Conservation (phyloP, 176 grass and related monocot species). For the Musa schizocarpa region DNA sequence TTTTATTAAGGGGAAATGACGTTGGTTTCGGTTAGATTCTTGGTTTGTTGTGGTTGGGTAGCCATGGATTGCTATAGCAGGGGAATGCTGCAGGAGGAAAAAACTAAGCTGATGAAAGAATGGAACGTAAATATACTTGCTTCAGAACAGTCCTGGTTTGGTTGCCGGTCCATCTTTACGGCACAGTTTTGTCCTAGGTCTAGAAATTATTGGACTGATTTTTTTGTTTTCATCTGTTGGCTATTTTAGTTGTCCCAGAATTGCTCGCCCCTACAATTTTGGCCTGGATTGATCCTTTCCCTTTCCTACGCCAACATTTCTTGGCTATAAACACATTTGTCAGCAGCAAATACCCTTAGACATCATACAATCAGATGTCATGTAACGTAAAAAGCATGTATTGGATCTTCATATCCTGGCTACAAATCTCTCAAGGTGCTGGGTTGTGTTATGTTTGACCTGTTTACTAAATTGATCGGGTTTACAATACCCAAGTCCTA, state of each 20-base stretch:
- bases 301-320: no score
- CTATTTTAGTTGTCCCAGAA: neutral
- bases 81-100: constrained; percentile 63
- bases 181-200: neutral
- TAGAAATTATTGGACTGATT: neutral
- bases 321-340: no score
- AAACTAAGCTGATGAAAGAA: constrained; percentile 95
- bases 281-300: no score
- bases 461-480: no score
- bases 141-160: neutral
- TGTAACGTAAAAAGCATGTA: no score
- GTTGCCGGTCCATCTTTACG: no score
- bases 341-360: no score
- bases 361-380: no score
- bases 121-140: constrained; percentile 21
- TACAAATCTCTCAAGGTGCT: no score
- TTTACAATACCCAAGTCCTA: no score
- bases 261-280: neutral
- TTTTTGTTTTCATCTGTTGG: neutral
- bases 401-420: no score
- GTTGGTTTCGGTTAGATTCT: neutral
- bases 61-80: constrained; percentile 78
- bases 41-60: constrained; percentile 30
- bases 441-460: no score
- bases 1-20: neutral